phyloP scores from a whole-genome alignment of 352 stramenopile species.

The Phytophthora pistaciae region DNA sequence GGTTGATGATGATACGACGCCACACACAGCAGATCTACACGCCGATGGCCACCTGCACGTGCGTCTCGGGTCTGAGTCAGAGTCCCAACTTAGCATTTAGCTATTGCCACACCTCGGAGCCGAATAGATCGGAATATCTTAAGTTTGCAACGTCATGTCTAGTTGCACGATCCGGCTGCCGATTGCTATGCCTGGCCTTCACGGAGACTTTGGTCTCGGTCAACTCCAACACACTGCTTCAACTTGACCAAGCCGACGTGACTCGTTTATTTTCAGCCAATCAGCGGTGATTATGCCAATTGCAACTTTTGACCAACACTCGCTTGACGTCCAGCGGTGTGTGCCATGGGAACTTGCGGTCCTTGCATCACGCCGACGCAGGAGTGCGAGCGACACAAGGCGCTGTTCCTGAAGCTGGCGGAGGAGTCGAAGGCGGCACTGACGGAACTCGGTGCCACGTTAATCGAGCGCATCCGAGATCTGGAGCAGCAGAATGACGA shows the following conservation, averaged over 20 bases:
- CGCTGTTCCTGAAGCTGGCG: slow-evolving; percentile 6
- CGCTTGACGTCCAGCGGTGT: not conserved
- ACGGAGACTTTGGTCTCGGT: too few relatives aligned
- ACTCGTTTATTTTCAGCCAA: not conserved
- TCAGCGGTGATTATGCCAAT: not conserved
- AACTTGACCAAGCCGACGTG: not conserved
- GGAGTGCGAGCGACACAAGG: slow-evolving; percentile 8
- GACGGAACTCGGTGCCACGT: not conserved
- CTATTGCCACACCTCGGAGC: too few relatives aligned
- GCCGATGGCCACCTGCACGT: too few relatives aligned
- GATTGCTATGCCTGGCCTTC: too few relatives aligned
- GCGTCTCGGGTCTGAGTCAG: too few relatives aligned
- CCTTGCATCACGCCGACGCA: not conserved
- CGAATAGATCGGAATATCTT: too few relatives aligned
- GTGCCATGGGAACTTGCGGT: not conserved
- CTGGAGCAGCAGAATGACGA: slow-evolving; percentile 14
- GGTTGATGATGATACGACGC: too few relatives aligned
- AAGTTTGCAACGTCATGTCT: too few relatives aligned
- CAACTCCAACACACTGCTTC: too few relatives aligned
- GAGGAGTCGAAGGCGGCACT: slow-evolving; percentile 3
- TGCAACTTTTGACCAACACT: not conserved
- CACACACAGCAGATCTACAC: too few relatives aligned
- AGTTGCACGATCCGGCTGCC: too few relatives aligned
- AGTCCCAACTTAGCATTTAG: too few relatives aligned
- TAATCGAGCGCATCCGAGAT: slow-evolving; percentile 6